Conservation (phyloP, 495 filamentous ascomycete species). For the Aspergillus sclerotioniger region DNA sequence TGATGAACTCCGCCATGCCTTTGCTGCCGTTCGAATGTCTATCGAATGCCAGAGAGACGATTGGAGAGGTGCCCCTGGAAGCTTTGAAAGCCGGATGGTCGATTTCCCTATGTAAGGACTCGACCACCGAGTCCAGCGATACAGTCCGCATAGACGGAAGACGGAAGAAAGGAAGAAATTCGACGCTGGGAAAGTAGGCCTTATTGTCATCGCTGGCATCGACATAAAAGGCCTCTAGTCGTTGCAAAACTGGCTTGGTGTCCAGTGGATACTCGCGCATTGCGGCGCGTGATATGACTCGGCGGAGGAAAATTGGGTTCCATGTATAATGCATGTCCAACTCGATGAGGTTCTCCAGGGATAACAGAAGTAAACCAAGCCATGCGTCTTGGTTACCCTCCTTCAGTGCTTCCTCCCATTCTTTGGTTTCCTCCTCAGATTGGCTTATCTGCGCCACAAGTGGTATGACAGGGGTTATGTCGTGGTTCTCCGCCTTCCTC, state of each 20-base stretch:
- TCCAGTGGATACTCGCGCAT: constrained; percentile 11
- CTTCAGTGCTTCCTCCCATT: constrained; percentile 9
- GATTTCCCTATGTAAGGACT: background rate
- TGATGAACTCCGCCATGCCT: constrained; percentile 15
- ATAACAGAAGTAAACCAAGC: constrained; percentile 11
- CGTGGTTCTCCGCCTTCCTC: background rate
- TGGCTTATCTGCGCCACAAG: background rate
- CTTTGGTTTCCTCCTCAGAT: background rate
- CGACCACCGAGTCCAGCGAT: background rate
- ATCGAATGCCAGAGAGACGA: background rate
- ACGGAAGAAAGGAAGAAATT: constrained; percentile 16
- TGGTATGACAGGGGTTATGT: background rate
- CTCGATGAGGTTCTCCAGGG: background rate
- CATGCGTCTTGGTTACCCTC: constrained; percentile 7
- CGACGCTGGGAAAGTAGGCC: background rate
- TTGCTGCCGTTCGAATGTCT: constrained; percentile 6
- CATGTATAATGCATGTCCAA: background rate
- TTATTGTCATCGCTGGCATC: constrained; percentile 1
- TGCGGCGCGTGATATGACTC: background rate
- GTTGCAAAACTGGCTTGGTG: constrained; percentile 7
- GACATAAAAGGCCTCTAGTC: constrained; percentile 6
- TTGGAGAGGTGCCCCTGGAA: background rate
- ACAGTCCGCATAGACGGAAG: constrained; percentile 14
- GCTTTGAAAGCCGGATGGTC: background rate
- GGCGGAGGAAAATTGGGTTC: background rate